These are phyloP conservation scores for Arthroderma sp. DNA, from an alignment of 2,329 filamentous ascomycete species.

Conservation along the genomic window DNA sequence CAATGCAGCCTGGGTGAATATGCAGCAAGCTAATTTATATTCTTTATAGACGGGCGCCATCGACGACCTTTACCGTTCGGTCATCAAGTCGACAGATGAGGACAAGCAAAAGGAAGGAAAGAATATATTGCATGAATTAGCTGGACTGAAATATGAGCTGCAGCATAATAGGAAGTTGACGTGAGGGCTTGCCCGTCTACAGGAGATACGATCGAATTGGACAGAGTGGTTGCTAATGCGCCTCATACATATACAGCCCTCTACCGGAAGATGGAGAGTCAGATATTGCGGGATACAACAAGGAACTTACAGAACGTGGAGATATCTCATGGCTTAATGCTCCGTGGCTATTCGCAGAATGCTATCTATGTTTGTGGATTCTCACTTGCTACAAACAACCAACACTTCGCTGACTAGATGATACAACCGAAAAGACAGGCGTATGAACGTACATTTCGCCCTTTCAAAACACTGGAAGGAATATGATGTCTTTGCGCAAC, in stretches of 20 bases:
- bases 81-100: conserved; percentile 39
- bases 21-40: background rate
- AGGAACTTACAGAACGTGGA: conserved; percentile 63
- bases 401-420: background rate
- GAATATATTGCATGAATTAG: conserved; percentile 65
- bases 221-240: background rate
- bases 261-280: conserved; percentile 62
- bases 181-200: conserved; percentile 37
- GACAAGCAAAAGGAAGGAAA: conserved; percentile 67
- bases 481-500: conserved; percentile 80
- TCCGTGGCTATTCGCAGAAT: conserved; percentile 85
- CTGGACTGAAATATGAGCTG: conserved; percentile 82
- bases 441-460: conserved; percentile 66
- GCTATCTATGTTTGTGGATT: conserved; percentile 59
- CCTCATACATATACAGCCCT: conserved; percentile 40
- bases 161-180: conserved; percentile 73
- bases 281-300: conserved; percentile 73
- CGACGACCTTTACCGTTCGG: conserved; percentile 72
- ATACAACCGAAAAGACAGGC: conserved; percentile 40
- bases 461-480: conserved; percentile 70
- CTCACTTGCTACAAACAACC: background rate
- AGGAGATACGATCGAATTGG: background rate
- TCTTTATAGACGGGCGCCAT: conserved; percentile 68
- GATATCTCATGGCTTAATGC: conserved; percentile 69
- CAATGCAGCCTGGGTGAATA: background rate